Evolutionary conservation across 164 flowering plant species (phyloP).

Genomic region (Tetrastigma voinierianum): DNA sequence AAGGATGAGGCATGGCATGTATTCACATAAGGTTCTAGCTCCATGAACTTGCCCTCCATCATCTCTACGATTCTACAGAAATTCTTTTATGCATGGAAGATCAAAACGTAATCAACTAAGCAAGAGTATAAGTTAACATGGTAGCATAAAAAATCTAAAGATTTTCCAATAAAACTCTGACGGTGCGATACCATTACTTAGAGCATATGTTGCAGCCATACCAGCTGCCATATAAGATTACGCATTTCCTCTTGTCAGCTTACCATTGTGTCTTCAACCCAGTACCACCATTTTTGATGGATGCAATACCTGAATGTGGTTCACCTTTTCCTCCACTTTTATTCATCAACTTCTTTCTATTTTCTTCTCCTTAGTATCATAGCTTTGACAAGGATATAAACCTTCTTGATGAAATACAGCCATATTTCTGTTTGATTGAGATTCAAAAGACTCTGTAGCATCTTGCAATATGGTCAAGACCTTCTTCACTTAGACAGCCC

Average conservation of each 20-base stretch:
- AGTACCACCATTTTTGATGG: conserved; percentile 97
- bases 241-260: conserved; percentile 83
- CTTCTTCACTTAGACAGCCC: conserved; percentile 62
- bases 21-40: too few species aligned
- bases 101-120: too few species aligned
- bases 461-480: conserved; percentile 92
- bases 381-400: conserved; percentile 73
- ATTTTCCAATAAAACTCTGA: background rate
- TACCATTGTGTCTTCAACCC: conserved; percentile 98
- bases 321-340: conserved; percentile 36
- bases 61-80: too few species aligned
- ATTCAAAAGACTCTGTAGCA: conserved; percentile 92
- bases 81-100: too few species aligned
- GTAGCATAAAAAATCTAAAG: background rate
- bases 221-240: conserved; percentile 86
- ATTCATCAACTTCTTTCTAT: conserved; percentile 27
- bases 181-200: background rate
- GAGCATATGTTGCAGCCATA: conserved; percentile 27
- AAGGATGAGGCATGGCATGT: too few species aligned
- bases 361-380: conserved; percentile 58
- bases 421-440: conserved; percentile 90
- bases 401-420: conserved; percentile 96
- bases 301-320: conserved; percentile 56
- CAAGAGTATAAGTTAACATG: too few species aligned
- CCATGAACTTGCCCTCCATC: too few species aligned